These are phyloP conservation scores for Epithele typhae DNA, from an alignment of 768 basidiomycete species.

Conservation along the genomic window DNA sequence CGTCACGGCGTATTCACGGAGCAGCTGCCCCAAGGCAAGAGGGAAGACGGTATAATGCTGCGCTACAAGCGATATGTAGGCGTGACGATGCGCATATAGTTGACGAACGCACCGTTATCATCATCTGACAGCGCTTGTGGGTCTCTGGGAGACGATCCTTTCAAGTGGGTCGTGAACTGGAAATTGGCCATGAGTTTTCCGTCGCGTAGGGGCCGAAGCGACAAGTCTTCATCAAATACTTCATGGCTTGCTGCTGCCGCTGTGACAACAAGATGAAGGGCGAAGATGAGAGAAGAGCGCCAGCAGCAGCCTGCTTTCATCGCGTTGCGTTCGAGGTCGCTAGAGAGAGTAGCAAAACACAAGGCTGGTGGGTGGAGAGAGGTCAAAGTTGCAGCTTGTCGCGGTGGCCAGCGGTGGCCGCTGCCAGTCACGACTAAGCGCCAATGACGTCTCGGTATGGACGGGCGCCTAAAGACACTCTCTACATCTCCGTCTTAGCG, in stretches of 20 bases:
- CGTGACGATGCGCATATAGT: background rate
- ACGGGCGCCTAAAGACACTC: background rate
- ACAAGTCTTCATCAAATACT: constrained; percentile 51
- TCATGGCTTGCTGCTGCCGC: constrained; percentile 27
- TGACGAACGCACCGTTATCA: constrained; percentile 45
- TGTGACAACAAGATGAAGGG: constrained; percentile 7
- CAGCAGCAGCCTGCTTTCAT: constrained; percentile 7
- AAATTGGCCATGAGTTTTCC: constrained; percentile 82
- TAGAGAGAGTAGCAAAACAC: no score
- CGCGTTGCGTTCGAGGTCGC: background rate
- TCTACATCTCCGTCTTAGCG: no score
- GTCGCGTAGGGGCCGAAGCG: constrained; percentile 62
- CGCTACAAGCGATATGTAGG: constrained; percentile 34
- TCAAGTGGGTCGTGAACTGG: constrained; percentile 66
- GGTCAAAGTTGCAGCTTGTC: no score
- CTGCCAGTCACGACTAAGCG: background rate
- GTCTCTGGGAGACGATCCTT: constrained; percentile 50
- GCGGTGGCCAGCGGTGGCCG: no score
- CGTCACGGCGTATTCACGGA: constrained; percentile 80
- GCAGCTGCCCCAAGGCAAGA: constrained; percentile 78
- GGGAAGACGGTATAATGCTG: constrained; percentile 90
- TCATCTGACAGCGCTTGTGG: constrained; percentile 41
- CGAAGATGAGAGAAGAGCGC: constrained; percentile 4
- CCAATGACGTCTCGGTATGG: background rate
- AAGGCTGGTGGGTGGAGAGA: no score